These are phyloP conservation scores for Clavulina sp. DNA, from an alignment of 768 basidiomycete species.

Conservation along the genomic window DNA sequence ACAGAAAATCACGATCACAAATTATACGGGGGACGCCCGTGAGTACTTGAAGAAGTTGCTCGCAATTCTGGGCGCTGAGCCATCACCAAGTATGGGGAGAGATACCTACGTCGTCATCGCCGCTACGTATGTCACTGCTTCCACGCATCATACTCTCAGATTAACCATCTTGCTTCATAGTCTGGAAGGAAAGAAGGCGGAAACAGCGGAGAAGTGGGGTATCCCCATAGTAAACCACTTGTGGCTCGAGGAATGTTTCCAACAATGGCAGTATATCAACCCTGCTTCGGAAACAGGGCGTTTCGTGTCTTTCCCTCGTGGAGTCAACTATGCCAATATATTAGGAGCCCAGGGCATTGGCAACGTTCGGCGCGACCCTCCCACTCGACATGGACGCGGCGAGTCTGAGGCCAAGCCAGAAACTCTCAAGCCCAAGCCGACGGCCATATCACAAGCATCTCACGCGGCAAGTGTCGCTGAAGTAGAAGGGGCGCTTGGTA, in stretches of 20 bases:
- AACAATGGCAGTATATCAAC: conserved; percentile 40
- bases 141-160: neutral
- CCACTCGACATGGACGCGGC: neutral
- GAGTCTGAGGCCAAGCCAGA: neutral
- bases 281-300: conserved; percentile 12
- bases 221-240: conserved; percentile 78
- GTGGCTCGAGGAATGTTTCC: conserved; percentile 84
- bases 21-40: conserved; percentile 71
- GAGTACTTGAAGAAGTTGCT: conserved; percentile 83
- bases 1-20: conserved; percentile 69
- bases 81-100: conserved; percentile 66
- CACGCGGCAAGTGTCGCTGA: neutral
- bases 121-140: conserved; percentile 39
- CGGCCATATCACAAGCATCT: neutral
- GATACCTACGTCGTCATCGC: conserved; percentile 69
- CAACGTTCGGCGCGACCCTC: neutral
- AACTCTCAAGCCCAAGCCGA: neutral
- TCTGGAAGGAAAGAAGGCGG: conserved; percentile 37
- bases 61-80: conserved; percentile 52
- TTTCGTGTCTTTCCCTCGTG: conserved; percentile 51
- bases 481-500: neutral
- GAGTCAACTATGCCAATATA: conserved; percentile 41
- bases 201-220: conserved; percentile 59
- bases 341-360: conserved; percentile 15
- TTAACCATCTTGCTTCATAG: conserved; percentile 21